A percentile compares a stretch with the other conserved stretches of the same genome.
Evolutionary conservation across 768 basidiomycete genomes (phyloP).

Genomic region (Boletus rufocinnamomeus): DNA sequence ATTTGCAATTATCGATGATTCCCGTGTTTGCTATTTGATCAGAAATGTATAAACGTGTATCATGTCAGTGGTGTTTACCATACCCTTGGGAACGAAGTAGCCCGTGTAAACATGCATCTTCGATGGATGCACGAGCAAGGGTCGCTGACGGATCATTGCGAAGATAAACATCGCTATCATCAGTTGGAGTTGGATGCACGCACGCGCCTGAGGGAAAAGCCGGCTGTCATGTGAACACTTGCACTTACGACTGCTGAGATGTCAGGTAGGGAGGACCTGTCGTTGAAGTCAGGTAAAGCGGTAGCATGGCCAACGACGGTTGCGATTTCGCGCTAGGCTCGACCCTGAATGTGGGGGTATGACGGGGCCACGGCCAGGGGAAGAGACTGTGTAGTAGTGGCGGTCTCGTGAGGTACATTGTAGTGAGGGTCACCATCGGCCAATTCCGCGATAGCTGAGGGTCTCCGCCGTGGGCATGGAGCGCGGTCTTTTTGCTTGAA

Average conservation of each 20-base stretch:
- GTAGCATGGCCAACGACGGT: too few relatives aligned
- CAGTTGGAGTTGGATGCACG: not conserved
- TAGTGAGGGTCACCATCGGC: not conserved
- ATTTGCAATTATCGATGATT: not conserved
- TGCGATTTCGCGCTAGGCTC: not conserved
- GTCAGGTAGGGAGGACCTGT: not conserved
- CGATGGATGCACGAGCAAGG: not conserved
- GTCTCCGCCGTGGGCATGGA: not conserved
- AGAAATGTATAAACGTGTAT: not conserved
- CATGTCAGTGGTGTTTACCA: not conserved
- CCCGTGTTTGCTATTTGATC: not conserved
- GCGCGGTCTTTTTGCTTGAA: not conserved
- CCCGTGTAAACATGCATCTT: not conserved
- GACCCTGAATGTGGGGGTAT: not conserved
- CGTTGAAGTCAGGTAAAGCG: not conserved
- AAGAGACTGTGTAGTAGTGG: not conserved
- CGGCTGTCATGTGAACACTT: not conserved
- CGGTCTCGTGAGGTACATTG: not conserved
- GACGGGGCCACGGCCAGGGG: not conserved
- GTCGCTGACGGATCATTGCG: not conserved
- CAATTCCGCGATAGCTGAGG: not conserved
- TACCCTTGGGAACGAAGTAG: not conserved
- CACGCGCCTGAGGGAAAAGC: not conserved
- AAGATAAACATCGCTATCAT: not conserved
- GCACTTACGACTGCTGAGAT: not conserved